phyloP scores from a whole-genome alignment of 208 protist genomes.

The Acanthamoeba healyi region DNA sequence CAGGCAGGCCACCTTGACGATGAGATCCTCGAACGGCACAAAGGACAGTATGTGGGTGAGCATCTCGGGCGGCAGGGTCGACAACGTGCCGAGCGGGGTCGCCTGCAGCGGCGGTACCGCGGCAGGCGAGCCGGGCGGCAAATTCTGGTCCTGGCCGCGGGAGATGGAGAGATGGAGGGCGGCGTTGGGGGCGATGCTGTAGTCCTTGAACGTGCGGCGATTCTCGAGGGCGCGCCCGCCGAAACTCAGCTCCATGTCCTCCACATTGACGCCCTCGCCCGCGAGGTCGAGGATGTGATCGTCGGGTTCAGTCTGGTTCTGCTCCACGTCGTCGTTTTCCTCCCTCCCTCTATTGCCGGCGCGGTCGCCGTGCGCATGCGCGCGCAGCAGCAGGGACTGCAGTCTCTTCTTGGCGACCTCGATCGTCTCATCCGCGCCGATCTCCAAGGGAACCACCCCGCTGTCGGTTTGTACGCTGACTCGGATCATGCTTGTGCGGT shows the following conservation, averaged over 20 bases:
- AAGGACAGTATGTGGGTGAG: slow-evolving; percentile 29
- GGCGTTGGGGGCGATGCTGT: slow-evolving; percentile 7
- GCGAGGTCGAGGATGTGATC: too few species aligned
- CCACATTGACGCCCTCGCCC: not conserved
- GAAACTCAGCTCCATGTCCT: slow-evolving; percentile 51
- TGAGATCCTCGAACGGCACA: slow-evolving; percentile 56
- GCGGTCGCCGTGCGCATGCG: too few species aligned
- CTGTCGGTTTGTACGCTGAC: slow-evolving; percentile 20
- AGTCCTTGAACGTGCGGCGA: not conserved
- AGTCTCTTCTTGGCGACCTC: slow-evolving; percentile 16
- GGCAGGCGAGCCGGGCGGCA: not conserved
- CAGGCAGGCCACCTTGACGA: slow-evolving; percentile 39
- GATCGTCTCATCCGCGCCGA: not conserved
- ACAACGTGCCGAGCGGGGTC: not conserved
- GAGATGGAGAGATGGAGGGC: slow-evolving; percentile 31
- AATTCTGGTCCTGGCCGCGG: slow-evolving; percentile 47
- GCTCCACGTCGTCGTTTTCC: slow-evolving; percentile 29
- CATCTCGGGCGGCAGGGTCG: slow-evolving; percentile 31
- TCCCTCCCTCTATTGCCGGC: not conserved
- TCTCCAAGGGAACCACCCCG: not conserved
- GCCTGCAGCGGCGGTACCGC: not conserved
- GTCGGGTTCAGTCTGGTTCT: slow-evolving; percentile 1
- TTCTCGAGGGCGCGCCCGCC: slow-evolving; percentile 21
- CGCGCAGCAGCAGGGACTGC: not conserved
- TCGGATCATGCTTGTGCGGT: not conserved